These are phyloP conservation scores for Tieghemostelium lacteum DNA, from an alignment of 78 protist genomes.

Conservation along the genomic window DNA sequence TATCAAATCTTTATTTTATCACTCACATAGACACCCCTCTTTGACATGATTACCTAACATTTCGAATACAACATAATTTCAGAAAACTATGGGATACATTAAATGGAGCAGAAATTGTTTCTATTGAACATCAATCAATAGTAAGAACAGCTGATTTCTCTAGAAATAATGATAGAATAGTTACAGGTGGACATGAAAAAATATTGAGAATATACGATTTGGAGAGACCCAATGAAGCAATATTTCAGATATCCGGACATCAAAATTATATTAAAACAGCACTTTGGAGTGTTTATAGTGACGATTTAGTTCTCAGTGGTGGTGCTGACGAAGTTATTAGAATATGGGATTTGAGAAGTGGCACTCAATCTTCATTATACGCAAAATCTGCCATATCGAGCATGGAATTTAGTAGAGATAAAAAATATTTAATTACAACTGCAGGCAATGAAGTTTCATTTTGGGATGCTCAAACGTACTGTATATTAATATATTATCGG, in stretches of 20 bases:
- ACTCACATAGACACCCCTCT: not conserved
- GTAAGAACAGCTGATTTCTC: constrained; percentile 84
- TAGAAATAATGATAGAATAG: constrained; percentile 27
- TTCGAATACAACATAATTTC: not conserved
- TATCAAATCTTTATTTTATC: no score
- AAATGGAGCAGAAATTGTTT: constrained; percentile 80
- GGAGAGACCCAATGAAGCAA: constrained; percentile 46
- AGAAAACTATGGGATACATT: constrained; percentile 92
- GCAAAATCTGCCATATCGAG: constrained; percentile 53
- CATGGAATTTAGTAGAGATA: constrained; percentile 76
- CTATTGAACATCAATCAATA: constrained; percentile 83
- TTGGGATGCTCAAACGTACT: constrained; percentile 63
- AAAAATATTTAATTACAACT: constrained; percentile 32
- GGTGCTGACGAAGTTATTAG: constrained; percentile 78
- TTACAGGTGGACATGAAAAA: constrained; percentile 86
- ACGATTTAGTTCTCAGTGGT: constrained; percentile 64
- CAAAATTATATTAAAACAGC: constrained; percentile 50
- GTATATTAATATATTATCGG: not conserved
- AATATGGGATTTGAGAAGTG: constrained; percentile 74
- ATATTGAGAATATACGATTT: constrained; percentile 83
- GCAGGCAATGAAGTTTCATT: constrained; percentile 62
- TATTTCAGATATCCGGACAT: constrained; percentile 75
- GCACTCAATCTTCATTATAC: not conserved
- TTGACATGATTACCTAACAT: not conserved
- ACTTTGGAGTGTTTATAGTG: constrained; percentile 67